Percentiles rank a stretch among this genome's conserved stretches.
phyloP scores from a whole-genome alignment of 1,139 yeast genomes.

The Blastobotrys niveus region DNA sequence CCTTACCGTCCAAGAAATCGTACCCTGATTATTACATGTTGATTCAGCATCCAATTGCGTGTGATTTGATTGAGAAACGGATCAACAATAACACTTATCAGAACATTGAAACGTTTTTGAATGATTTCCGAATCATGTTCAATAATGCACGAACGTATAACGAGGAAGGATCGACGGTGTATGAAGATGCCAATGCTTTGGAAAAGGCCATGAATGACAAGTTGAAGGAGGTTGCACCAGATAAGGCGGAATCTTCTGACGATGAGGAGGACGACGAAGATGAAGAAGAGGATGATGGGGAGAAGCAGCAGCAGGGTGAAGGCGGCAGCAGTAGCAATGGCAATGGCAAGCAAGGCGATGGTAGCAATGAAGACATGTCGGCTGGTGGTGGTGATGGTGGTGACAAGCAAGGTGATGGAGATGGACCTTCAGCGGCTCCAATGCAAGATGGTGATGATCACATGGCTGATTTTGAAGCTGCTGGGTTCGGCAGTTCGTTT shows the following conservation, averaged over 20 bases:
- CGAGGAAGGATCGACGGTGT: constrained; percentile 82
- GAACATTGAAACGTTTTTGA: constrained; percentile 54
- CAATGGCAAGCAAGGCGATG: neutral
- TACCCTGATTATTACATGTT: constrained; percentile 86
- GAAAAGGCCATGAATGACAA: constrained; percentile 39
- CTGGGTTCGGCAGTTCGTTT: too few relatives aligned
- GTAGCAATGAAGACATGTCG: neutral
- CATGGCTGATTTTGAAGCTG: too few relatives aligned
- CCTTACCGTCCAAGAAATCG: constrained; percentile 58
- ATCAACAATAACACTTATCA: constrained; percentile 50
- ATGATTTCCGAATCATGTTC: constrained; percentile 72
- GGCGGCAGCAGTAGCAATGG: neutral
- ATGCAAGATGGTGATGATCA: too few relatives aligned
- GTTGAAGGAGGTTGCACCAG: constrained; percentile 7
- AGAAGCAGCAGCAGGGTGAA: neutral
- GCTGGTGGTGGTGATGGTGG: too few relatives aligned
- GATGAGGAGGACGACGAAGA: neutral
- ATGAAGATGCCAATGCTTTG: constrained; percentile 65
- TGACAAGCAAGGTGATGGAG: too few relatives aligned
- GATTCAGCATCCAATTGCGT: constrained; percentile 77
- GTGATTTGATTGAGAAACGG: constrained; percentile 42
- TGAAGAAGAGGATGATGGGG: neutral
- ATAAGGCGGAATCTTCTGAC: neutral
- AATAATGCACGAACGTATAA: constrained; percentile 82
- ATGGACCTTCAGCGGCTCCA: too few relatives aligned